Base-by-base conservation (phyloP, 371 early-diverging fungal species). In the Smittium mucronatum region DNA sequence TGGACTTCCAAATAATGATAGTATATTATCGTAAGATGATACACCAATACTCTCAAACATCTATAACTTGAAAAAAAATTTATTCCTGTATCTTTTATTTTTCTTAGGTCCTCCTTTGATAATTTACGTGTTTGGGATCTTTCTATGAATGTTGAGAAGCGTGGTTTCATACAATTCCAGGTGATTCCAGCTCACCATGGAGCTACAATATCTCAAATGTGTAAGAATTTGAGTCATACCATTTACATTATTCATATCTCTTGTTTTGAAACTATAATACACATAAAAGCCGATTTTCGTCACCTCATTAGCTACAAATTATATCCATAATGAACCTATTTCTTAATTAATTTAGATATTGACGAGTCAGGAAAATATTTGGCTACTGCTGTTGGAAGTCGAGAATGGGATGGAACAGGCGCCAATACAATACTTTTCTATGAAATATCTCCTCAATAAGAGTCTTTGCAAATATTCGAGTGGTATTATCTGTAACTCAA, bases 181-280 rank as follows among this genome's bases (percentile, higher is more conserved):
- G 88, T 91, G 66, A 85, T 97, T 63, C 88, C 95, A 1, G 92
- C 93, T 0, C 94, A 94, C 71, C 92, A 93, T 69, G 92, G 94
- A 30, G 94, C 93, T 15, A 81, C 84, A 1, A 84, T 95, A 17
- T 94, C 96, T 2, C 83, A 81, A 47, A 81, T 91, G 60, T 74
- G 90, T 87, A 85, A 81, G 83, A 16, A n/a, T n/a, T n/a, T 75
- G 35, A 71, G 65, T 35, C 69, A 28, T 17, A 60, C 25, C n/a
- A 25, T n/a, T 58, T 25, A n/a, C 58, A 25, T n/a, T n/a, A 58
- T 25, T 58, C 58, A 25, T 25, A 58, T 25, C 58, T 25, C 25
- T n/a, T 58, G 58, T 58, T 58, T 58, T 25, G n/a, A n/a, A 21
- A 26, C 17, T 21, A 57, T 57, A 26, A 21, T 57, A 26, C 21